Evolutionary conservation across 306 rosid genomes (phyloP).

Genomic region (Vigna mungo): DNA sequence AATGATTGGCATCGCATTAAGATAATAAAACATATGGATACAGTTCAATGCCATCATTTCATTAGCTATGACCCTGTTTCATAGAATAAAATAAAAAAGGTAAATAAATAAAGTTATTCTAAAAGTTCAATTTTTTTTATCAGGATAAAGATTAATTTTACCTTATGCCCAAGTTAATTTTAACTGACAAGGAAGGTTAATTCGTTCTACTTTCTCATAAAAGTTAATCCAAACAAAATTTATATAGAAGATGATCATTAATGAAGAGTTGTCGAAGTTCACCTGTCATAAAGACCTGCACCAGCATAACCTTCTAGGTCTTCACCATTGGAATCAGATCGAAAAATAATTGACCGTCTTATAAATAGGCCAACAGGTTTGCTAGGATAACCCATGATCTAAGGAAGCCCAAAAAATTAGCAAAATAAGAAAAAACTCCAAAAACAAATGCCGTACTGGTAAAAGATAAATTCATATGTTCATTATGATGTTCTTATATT

Average conservation of each 20-base stretch:
- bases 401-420: conserved; percentile 46
- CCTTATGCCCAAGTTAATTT: neutral
- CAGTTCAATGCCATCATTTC: neutral
- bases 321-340: conserved; percentile 99
- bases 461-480: neutral
- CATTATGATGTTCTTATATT: conserved; percentile 6
- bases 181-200: neutral
- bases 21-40: conserved; percentile 13
- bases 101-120: neutral
- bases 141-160: neutral
- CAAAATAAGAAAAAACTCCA: conserved; percentile 34
- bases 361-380: conserved; percentile 91
- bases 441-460: conserved; percentile 24
- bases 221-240: neutral
- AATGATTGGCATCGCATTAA: conserved; percentile 1
- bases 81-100: neutral
- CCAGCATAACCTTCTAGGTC: conserved; percentile 99
- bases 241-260: conserved; percentile 21
- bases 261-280: conserved; percentile 28
- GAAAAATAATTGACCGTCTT: conserved; percentile 80
- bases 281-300: conserved; percentile 99
- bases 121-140: neutral
- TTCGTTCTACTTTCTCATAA: neutral
- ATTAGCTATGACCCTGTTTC: neutral
- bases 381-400: conserved; percentile 98